These are phyloP conservation scores for Dothideomycetes sp. DNA, from an alignment of 2,329 filamentous ascomycete genomes.

Conservation along the genomic window DNA sequence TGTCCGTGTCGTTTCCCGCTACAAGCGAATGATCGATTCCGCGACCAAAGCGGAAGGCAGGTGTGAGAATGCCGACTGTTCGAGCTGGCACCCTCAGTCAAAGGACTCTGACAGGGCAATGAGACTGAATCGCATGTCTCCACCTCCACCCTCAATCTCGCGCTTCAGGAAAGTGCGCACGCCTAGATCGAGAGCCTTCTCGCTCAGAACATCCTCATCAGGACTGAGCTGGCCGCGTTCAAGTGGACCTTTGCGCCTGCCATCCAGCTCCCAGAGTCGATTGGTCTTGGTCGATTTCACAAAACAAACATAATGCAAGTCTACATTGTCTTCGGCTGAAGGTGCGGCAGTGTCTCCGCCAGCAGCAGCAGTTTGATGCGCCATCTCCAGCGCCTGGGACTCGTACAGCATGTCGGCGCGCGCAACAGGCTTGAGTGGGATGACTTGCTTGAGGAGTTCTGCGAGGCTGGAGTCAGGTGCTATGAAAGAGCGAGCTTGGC, in stretches of 20 bases:
- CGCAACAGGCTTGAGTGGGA: slow-evolving; percentile 52
- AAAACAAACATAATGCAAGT: slow-evolving; percentile 94
- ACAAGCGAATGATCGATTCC: no score
- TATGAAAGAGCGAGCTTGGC: slow-evolving; percentile 54
- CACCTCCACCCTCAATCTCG: slow-evolving; percentile 42
- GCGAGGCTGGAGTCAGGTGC: slow-evolving; percentile 46
- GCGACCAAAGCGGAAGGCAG: no score
- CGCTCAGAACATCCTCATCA: slow-evolving; percentile 46
- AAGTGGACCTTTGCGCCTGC: slow-evolving; percentile 59
- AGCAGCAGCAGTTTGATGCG: slow-evolving; percentile 67
- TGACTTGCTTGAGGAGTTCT: slow-evolving; percentile 57
- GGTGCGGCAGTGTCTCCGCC: slow-evolving; percentile 72
- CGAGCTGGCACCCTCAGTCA: no score
- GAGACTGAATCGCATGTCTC: slow-evolving; percentile 53
- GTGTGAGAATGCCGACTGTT: no score
- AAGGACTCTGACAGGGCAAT: slow-evolving; percentile 48
- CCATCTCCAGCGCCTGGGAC: slow-evolving; percentile 61
- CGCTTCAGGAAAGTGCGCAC: slow-evolving; percentile 48
- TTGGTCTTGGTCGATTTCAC: slow-evolving; percentile 62
- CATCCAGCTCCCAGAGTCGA: slow-evolving; percentile 70
- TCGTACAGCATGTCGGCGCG: slow-evolving; percentile 68
- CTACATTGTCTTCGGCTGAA: slow-evolving; percentile 66
- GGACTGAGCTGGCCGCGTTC: slow-evolving; percentile 40
- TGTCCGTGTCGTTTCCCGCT: no score
- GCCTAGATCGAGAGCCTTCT: slow-evolving; percentile 63